Evolutionary conservation across 1,284 basidiomycete genomes (phyloP).

Genomic region (Schizophyllum commune): DNA sequence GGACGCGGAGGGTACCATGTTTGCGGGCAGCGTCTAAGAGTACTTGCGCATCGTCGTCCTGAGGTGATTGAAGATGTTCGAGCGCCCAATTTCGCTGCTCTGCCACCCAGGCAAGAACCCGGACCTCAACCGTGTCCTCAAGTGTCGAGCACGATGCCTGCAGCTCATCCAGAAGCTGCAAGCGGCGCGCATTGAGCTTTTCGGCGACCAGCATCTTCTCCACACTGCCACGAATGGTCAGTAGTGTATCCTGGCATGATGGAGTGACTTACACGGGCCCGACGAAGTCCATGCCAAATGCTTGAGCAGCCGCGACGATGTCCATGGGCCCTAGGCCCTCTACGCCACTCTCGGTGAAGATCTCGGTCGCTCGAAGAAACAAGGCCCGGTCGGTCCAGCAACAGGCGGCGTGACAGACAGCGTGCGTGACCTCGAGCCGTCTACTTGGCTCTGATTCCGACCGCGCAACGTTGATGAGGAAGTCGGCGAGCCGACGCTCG

Average conservation of each 20-base stretch:
- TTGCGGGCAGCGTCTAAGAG: background rate
- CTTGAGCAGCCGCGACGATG: background rate
- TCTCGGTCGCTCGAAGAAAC: background rate
- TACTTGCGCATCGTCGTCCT: background rate
- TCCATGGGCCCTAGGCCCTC: background rate
- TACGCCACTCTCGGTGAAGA: background rate
- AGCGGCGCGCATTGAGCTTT: background rate
- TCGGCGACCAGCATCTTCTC: background rate
- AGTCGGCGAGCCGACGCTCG: background rate
- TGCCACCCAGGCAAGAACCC: background rate
- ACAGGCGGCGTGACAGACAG: background rate
- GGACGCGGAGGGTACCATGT: constrained; percentile 1
- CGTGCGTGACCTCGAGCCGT: background rate
- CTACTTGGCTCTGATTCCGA: background rate
- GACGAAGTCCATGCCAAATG: background rate
- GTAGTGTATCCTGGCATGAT: background rate
- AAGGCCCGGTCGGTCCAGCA: background rate
- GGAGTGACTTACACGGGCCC: background rate
- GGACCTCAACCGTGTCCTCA: background rate
- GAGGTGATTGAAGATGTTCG: constrained; percentile 1
- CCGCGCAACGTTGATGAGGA: background rate
- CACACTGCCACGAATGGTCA: background rate
- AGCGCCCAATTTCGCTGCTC: constrained; percentile 2
- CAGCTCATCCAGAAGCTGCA: background rate
- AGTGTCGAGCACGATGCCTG: background rate